phyloP scores from a whole-genome alignment of 2,329 filamentous ascomycete species.

The Colletotrichum higginsianum region DNA sequence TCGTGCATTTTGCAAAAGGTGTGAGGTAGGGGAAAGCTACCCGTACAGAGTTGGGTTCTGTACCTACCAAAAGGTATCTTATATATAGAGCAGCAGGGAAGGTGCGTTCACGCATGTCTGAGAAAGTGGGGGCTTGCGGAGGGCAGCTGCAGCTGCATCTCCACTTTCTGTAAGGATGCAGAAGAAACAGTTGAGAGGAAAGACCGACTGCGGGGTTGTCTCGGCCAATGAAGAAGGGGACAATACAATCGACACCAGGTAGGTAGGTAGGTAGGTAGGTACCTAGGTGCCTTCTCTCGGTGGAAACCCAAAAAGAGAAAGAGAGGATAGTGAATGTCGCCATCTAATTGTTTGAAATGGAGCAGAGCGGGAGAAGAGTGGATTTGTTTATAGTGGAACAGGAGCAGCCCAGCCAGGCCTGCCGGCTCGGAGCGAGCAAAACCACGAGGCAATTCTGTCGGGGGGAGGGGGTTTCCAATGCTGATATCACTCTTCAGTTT shows the following conservation, averaged over 20 bases:
- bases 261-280: too few relatives aligned
- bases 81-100: conserved; percentile 14
- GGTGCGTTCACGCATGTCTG: background rate
- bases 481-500: too few relatives aligned
- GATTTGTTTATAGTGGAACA: too few relatives aligned
- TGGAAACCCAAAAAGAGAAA: background rate
- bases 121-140: too few relatives aligned
- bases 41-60: conserved; percentile 2
- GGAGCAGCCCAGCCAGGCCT: background rate
- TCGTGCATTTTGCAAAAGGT: conserved; percentile 8
- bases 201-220: background rate
- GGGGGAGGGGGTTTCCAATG: too few relatives aligned
- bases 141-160: background rate
- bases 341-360: background rate
- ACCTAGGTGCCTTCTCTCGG: too few relatives aligned
- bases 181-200: background rate
- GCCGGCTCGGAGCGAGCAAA: conserved; percentile 33
- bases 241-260: background rate
- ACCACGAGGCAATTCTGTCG: background rate
- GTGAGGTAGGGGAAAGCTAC: conserved; percentile 2
- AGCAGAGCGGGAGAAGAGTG: background rate
- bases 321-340: background rate
- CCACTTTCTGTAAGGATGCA: background rate
- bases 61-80: conserved; percentile 1
- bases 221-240: background rate